These are phyloP conservation scores for Bryum argenteum DNA, from an alignment of 225 moss, liverwort and hornwort species.

Conservation along the genomic window DNA sequence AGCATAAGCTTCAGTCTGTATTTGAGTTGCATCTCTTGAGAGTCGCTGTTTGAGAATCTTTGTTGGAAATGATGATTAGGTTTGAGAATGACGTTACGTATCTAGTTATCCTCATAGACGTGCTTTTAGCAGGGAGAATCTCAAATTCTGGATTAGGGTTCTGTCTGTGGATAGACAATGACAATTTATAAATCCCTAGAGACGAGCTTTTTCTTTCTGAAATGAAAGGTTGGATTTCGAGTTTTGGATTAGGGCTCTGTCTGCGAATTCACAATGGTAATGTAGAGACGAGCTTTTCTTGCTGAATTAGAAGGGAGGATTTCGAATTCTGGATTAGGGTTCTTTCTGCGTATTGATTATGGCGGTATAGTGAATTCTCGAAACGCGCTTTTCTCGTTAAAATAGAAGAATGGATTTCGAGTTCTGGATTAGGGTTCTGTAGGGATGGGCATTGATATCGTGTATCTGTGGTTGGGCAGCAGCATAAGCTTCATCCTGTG, in stretches of 20 bases:
- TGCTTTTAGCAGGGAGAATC: too few species aligned
- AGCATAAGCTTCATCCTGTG: constrained; percentile 61
- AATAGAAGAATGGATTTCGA: neutral
- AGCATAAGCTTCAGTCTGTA: constrained; percentile 61
- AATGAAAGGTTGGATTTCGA: neutral
- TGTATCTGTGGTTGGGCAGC: constrained; percentile 46
- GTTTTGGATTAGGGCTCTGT: constrained; percentile 1
- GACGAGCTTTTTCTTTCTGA: too few species aligned
- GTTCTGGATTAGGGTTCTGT: constrained; percentile 5
- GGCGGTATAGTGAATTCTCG: neutral
- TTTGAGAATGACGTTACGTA: too few species aligned
- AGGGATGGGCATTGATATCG: constrained; percentile 4
- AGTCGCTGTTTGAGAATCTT: too few species aligned
- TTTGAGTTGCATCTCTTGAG: constrained; percentile 60
- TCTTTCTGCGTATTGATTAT: neutral
- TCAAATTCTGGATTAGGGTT: constrained; percentile 10
- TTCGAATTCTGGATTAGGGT: constrained; percentile 1
- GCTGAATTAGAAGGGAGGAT: neutral
- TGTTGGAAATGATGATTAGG: neutral
- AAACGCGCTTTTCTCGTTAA: neutral
- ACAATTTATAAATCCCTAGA: too few species aligned
- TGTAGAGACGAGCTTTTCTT: too few species aligned
- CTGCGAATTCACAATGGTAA: neutral
- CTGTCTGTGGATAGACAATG: too few species aligned
- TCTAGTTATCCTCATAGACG: too few species aligned